Percentiles rank a stretch among this genome's conserved stretches.
Evolutionary conservation across 768 basidiomycete genomes (phyloP).

Genomic region (Myochromella boudieri): DNA sequence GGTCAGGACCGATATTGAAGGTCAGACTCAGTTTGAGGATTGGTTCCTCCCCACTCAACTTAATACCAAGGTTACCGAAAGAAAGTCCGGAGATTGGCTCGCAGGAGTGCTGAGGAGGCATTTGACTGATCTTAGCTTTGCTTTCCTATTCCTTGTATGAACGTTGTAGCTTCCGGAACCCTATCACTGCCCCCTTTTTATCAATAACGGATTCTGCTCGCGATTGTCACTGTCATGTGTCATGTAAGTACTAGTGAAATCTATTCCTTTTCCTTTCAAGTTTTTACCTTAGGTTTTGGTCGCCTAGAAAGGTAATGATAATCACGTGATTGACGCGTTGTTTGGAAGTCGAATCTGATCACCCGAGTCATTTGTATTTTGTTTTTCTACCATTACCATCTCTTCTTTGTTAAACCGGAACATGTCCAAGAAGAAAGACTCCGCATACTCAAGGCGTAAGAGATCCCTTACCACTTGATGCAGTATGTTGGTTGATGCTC

Average conservation of each 20-base stretch:
- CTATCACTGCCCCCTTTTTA: conserved; percentile 5
- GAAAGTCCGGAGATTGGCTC: conserved; percentile 89
- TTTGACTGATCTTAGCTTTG: conserved; percentile 51
- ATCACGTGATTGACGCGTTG: conserved; percentile 19
- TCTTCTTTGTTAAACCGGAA: no score
- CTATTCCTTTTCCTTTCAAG: not conserved
- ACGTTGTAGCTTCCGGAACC: conserved; percentile 5
- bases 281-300: not conserved
- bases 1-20: conserved; percentile 60
- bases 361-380: conserved; percentile 8
- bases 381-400: conserved; percentile 5
- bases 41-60: conserved; percentile 5
- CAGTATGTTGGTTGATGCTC: not conserved
- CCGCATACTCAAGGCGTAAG: conserved; percentile 32
- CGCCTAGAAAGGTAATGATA: not conserved
- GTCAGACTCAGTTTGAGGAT: conserved; percentile 34
- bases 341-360: not conserved
- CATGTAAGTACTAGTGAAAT: conserved; percentile 11
- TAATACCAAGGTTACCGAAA: conserved; percentile 76
- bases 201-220: no score
- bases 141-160: conserved; percentile 8
- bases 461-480: no score
- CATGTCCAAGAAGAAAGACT: conserved; percentile 35
- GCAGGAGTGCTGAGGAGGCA: conserved; percentile 87
- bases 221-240: conserved; percentile 4